Conservation (phyloP, 2,329 filamentous ascomycete genomes). For the Penicillium sp. region DNA sequence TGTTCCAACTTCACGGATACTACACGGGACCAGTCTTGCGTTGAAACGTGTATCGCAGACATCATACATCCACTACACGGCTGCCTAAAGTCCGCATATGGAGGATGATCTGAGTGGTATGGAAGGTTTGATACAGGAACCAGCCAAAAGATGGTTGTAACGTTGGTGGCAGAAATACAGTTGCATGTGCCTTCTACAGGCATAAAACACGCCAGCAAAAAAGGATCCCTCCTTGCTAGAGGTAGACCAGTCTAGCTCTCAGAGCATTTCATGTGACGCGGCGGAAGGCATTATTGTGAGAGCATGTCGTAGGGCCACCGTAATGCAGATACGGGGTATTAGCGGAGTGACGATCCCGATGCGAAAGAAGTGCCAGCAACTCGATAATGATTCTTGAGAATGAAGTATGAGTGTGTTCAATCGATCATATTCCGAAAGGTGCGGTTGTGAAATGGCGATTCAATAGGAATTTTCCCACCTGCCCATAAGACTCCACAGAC, state of each 20-base stretch:
- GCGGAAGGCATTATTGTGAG: not conserved
- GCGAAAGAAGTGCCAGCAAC: not conserved
- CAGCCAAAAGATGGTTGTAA: not conserved
- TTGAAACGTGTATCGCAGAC: not conserved
- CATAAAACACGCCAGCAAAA: not conserved
- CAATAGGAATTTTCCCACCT: not conserved
- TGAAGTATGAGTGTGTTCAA: too few species aligned
- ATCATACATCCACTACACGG: not conserved
- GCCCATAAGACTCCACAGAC: not conserved
- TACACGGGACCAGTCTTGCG: not conserved
- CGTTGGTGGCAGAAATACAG: not conserved
- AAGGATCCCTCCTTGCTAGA: not conserved
- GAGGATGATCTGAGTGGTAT: conserved; percentile 4
- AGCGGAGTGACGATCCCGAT: not conserved
- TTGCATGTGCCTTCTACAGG: not conserved
- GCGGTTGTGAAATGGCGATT: too few species aligned
- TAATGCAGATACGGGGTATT: not conserved
- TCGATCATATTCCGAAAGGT: too few species aligned
- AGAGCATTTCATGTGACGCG: not conserved
- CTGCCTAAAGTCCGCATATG: not conserved
- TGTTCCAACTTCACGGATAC: not conserved
- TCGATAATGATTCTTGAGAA: not conserved
- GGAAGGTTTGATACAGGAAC: not conserved
- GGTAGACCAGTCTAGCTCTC: not conserved
- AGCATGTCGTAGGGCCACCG: not conserved